These are phyloP conservation scores for Exophiala alcalophila DNA, from an alignment of 2,329 filamentous ascomycete genomes.

Conservation along the genomic window DNA sequence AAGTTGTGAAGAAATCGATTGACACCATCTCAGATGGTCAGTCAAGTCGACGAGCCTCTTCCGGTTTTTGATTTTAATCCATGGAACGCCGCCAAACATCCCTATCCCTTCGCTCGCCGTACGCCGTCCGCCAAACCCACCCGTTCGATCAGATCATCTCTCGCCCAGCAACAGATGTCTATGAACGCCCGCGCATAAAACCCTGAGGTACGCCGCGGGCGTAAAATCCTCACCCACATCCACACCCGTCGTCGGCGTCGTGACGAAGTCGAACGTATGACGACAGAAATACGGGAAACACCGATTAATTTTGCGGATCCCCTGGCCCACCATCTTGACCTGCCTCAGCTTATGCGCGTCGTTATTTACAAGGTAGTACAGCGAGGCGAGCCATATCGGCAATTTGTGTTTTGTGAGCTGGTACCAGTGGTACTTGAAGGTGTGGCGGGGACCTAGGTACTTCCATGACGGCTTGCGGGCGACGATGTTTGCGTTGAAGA, in stretches of 20 bases:
- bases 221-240: neutral
- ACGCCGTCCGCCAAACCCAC: too few relatives aligned
- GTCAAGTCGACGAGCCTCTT: too few relatives aligned
- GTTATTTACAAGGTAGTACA: slow-evolving; percentile 3
- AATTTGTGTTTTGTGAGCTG: slow-evolving; percentile 2
- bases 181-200: too few relatives aligned
- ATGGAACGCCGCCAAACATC: too few relatives aligned
- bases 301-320: slow-evolving; percentile 7
- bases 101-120: too few relatives aligned
- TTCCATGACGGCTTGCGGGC: neutral
- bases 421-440: slow-evolving; percentile 5
- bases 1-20: too few relatives aligned
- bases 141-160: too few relatives aligned
- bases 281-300: slow-evolving; percentile 8
- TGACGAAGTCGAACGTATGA: slow-evolving; percentile 12
- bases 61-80: too few relatives aligned
- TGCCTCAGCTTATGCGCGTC: slow-evolving; percentile 1
- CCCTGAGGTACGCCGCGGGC: too few relatives aligned
- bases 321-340: neutral
- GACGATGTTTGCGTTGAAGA: neutral
- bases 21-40: too few relatives aligned
- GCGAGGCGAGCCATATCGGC: neutral
- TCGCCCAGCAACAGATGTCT: too few relatives aligned
- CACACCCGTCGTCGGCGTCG: neutral
- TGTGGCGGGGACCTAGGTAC: slow-evolving; percentile 5